phyloP scores from a whole-genome alignment of 495 filamentous ascomycete species.

The Penicillium canariense region DNA sequence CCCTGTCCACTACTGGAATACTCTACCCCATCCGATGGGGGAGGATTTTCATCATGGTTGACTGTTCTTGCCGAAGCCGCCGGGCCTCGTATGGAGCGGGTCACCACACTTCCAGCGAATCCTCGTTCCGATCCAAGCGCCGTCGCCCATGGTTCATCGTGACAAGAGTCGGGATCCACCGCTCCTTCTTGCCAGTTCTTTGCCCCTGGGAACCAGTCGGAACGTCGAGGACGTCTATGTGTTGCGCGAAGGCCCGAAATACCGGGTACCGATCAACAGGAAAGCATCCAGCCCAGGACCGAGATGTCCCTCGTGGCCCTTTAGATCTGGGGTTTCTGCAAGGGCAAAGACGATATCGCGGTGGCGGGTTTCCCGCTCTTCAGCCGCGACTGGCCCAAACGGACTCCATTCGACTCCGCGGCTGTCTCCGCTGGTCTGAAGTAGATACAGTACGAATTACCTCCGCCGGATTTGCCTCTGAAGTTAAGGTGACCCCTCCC shows the following conservation, averaged over 20 bases:
- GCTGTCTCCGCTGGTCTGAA: not conserved
- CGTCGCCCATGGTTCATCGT: conserved; percentile 10
- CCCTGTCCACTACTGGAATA: not conserved
- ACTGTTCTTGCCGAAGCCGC: conserved; percentile 5
- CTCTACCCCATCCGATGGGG: not conserved
- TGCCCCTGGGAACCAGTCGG: not conserved
- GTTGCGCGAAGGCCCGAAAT: not conserved
- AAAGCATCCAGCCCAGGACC: not conserved
- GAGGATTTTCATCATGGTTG: conserved; percentile 10
- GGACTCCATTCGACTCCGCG: not conserved
- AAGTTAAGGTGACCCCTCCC: not conserved
- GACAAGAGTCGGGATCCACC: conserved; percentile 9
- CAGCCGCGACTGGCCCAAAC: not conserved
- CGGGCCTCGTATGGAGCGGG: conserved; percentile 5
- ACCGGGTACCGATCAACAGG: not conserved
- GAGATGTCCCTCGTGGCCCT: not conserved
- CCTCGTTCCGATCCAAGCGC: conserved; percentile 3
- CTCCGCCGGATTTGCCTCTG: not conserved
- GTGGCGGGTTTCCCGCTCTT: conserved; percentile 17
- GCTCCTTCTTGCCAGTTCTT: conserved; percentile 5
- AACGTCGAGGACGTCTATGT: not conserved
- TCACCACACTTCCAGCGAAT: conserved; percentile 1
- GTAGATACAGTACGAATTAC: not conserved
- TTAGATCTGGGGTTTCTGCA: conserved; percentile 32
- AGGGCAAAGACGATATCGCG: conserved; percentile 23